These are phyloP conservation scores for Neurospora sp. DNA, from an alignment of 495 filamentous ascomycete genomes.

Conservation along the genomic window DNA sequence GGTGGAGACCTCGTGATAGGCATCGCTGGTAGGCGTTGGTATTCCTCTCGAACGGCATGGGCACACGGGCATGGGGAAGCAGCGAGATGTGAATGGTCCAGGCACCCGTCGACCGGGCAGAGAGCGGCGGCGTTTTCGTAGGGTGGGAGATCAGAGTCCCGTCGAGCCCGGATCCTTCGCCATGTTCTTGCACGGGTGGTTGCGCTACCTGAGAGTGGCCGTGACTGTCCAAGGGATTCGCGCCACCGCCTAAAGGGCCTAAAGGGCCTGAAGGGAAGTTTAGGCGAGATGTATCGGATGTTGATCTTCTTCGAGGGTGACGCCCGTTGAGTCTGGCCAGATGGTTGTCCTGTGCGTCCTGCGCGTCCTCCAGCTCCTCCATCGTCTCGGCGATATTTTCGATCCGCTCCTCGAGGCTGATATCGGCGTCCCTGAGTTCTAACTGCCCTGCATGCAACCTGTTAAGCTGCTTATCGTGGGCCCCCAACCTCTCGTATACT, in stretches of 20 bases:
- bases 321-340: slow-evolving; percentile 3
- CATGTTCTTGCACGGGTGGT: slow-evolving; percentile 6
- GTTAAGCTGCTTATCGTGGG: slow-evolving; percentile 30
- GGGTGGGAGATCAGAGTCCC: slow-evolving; percentile 6
- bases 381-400: slow-evolving; percentile 35
- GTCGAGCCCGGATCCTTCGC: slow-evolving; percentile 9
- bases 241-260: slow-evolving; percentile 25
- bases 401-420: slow-evolving; percentile 41
- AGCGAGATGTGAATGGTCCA: slow-evolving; percentile 50
- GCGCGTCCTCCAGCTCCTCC: slow-evolving; percentile 11
- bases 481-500: slow-evolving; percentile 32
- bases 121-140: slow-evolving; percentile 5
- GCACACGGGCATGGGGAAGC: slow-evolving; percentile 37
- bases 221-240: slow-evolving; percentile 8
- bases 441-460: slow-evolving; percentile 33
- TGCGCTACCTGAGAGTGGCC: slow-evolving; percentile 13
- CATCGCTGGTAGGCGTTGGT: slow-evolving; percentile 48
- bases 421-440: slow-evolving; percentile 41
- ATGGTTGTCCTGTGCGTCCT: not conserved
- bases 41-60: slow-evolving; percentile 50
- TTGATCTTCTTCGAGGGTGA: slow-evolving; percentile 20
- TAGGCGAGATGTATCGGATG: slow-evolving; percentile 23
- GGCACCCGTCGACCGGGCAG: slow-evolving; percentile 19
- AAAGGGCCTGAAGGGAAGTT: slow-evolving; percentile 15
- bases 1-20: slow-evolving; percentile 45